Conservation (phyloP, 257 asterid genomes). For the Pogostemon cablin region DNA sequence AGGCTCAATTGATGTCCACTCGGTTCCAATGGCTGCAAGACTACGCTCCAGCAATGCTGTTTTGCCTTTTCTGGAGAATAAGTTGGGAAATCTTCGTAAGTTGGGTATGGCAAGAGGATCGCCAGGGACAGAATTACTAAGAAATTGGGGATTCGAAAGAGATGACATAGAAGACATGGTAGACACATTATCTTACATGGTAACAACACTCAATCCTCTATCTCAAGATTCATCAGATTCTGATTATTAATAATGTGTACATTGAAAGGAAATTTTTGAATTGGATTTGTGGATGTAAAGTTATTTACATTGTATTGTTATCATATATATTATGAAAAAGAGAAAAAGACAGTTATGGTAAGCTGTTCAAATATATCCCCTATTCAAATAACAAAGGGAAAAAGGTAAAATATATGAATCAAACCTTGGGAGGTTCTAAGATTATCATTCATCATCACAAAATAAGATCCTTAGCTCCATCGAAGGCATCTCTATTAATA, state of each 20-base stretch:
- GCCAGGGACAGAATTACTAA: slow-evolving; percentile 55
- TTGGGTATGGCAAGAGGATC: slow-evolving; percentile 74
- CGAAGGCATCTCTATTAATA: too few species aligned
- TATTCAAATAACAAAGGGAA: too few species aligned
- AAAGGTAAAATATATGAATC: too few species aligned
- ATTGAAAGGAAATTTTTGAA: not conserved
- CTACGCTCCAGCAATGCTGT: slow-evolving; percentile 77
- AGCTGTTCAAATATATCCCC: too few species aligned
- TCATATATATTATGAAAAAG: too few species aligned
- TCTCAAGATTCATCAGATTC: slow-evolving; percentile 63
- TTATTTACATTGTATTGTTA: not conserved
- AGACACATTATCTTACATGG: slow-evolving; percentile 73
- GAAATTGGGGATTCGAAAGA: slow-evolving; percentile 76
- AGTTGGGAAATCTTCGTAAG: slow-evolving; percentile 60
- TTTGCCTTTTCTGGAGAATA: slow-evolving; percentile 68
- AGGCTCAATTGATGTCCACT: slow-evolving; percentile 82
- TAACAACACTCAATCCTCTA: slow-evolving; percentile 48
- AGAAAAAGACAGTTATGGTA: too few species aligned
- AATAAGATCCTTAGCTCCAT: too few species aligned
- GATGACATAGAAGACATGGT: slow-evolving; percentile 76
- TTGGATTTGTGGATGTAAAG: not conserved
- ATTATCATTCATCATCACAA: too few species aligned
- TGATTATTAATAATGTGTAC: slow-evolving; percentile 40
- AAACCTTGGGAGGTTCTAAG: too few species aligned
- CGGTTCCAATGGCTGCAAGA: slow-evolving; percentile 89